Base-by-base conservation (phyloP, 2,329 filamentous ascomycete genomes). In the Geosmithia morbida region DNA sequence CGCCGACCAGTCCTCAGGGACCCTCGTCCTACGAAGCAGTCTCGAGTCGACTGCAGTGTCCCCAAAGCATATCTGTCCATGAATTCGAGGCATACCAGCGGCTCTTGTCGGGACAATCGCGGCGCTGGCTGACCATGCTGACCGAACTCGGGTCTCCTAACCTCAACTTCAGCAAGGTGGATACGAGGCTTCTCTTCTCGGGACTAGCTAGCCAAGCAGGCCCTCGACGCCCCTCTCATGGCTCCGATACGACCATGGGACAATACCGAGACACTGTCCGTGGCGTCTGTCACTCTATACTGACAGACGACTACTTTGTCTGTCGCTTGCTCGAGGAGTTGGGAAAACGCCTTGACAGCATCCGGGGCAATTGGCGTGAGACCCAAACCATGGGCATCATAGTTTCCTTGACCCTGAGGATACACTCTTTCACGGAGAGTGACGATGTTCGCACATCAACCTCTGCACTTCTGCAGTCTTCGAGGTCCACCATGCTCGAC, bases 71-170 rank as follows among this genome's bases (percentile, higher is more conserved):
- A 41, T 64, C 68, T 0, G 50, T 76, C 0, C 68, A 71, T 1
- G 75, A 82, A 46, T 79, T 68, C 53, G 69, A 72, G 46, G 61
- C 66, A 0, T 66, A 79, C 17, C 61, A 65, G 0, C 54, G 66
- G 0, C 53, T 81, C 7, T 66, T 70, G 0, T 54, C 70, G 2
- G 75, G 75, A 0, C 49, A 64, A 19, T 53, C 57, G 1, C 55
- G 78, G 13, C 73, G 77, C 46, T 81, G 75, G 70, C 54, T 63
- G 10, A 81, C 79, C 45, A 68, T 81, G 3, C 55, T 75, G 0
- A 54, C 64, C 1, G 69, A 79, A 52, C 57, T 82, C 2, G 56
- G 59, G 0, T 58, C 62, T 1, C 66, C 70, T 0, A 60, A 60
- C 2, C 46, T 81, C 0, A 68, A 75, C 43, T 69, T 77, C 30